A percentile compares a stretch with the other conserved stretches of the same genome.
Evolutionary conservation across 2,329 filamentous ascomycete species (phyloP).

Genomic region (Beauveria scarabaeidicola): DNA sequence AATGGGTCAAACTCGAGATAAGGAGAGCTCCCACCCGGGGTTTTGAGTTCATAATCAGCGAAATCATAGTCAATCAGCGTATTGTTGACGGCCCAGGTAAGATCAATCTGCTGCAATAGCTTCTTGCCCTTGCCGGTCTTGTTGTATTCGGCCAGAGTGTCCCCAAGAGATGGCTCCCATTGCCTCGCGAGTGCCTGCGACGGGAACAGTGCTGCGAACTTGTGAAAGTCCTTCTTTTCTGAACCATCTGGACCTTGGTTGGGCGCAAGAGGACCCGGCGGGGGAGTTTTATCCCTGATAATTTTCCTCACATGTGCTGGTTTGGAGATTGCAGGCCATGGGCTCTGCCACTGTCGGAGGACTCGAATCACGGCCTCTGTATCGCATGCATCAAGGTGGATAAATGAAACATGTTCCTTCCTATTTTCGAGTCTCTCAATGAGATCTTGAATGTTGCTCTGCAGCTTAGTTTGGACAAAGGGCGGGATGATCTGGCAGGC

Average conservation of each 20-base stretch:
- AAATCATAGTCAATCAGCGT: constrained; percentile 1
- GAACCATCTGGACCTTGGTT: neutral
- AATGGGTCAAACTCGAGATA: neutral
- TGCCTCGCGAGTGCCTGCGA: neutral
- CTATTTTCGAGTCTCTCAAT: constrained; percentile 13
- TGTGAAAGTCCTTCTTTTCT: neutral
- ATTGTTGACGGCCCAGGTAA: neutral
- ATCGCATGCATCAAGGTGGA: neutral
- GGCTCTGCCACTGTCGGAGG: constrained; percentile 11
- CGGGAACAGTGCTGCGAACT: neutral
- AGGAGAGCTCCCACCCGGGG: neutral
- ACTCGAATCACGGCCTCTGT: constrained; percentile 10
- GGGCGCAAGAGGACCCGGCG: neutral
- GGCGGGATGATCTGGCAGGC: constrained; percentile 15
- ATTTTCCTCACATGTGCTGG: constrained; percentile 1
- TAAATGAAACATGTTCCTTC: neutral
- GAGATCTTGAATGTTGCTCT: constrained; percentile 14
- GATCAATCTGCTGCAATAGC: neutral
- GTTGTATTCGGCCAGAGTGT: neutral
- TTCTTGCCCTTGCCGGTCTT: neutral
- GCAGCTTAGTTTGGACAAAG: constrained; percentile 14
- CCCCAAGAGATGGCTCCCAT: neutral
- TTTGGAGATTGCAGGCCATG: neutral
- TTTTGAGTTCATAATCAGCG: neutral
- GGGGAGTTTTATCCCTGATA: neutral